Base-by-base conservation (phyloP, 495 filamentous ascomycete genomes). In the Xylaria intraflava region DNA sequence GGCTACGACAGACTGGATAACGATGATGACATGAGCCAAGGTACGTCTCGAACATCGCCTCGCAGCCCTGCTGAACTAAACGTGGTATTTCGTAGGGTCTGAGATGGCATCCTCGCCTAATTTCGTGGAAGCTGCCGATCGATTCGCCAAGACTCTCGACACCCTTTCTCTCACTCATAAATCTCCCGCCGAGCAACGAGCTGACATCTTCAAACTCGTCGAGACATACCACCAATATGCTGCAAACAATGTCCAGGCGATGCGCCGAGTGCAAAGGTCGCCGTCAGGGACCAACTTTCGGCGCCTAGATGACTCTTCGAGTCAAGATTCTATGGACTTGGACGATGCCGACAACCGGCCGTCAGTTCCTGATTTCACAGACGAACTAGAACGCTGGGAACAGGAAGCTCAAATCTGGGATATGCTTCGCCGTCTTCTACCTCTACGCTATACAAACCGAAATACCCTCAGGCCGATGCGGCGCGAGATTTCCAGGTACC, bases 371-470 rank as follows among this genome's bases (percentile, higher is more conserved):
- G 52, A 59, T 64, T 62, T 51, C 51, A 23, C 60, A 43, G 71
- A 70, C 57, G 69, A 64, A 58, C 58, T 64, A 27, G 52, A 61
- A 61, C 56, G 57, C n/a, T 66, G 67, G 42, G 73, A 82, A 35
- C 76, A 83, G 43, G 86, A 91, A 66, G 81, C 84, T 49, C 89
- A 93, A 58, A 93, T 89, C 16, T 97, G 93, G 93, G 84, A 89
- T 50, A 74, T 98, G 9, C 70, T 97, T 24, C 79, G 81, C 22
- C 81, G 72, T 12, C 66, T 85, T 44, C 67, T 80, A 12, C 74
- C 78, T 1, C 64, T 84, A 31, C 73, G 76, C 56, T 74, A 79
- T 30, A 45, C 64, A 3, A 58, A 52, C 53, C 65, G 65, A n/a
- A 67, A 69, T 42, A 47, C 61, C 8, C 45, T 56, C 24, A 62